Percentiles rank a stretch among this genome's conserved stretches.
These are phyloP conservation scores for Aspergillus nomiae DNA, from an alignment of 2,329 filamentous ascomycete genomes.

Conservation along the genomic window DNA sequence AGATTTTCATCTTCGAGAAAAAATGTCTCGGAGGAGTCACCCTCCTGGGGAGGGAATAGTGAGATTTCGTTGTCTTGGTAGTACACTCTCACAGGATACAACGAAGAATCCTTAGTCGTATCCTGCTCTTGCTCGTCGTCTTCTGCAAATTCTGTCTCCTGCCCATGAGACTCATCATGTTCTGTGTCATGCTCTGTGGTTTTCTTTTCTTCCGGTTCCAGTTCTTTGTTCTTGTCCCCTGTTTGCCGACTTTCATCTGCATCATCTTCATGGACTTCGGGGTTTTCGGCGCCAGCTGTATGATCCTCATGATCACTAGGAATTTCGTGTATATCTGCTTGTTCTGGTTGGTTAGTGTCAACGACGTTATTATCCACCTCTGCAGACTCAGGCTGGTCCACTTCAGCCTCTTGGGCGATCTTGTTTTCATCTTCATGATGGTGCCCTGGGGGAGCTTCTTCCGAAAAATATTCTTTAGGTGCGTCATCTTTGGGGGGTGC, in stretches of 20 bases:
- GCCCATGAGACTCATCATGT: slow-evolving; percentile 10
- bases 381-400: slow-evolving; percentile 4
- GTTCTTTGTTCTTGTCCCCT: slow-evolving; percentile 12
- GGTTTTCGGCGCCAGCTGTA: slow-evolving; percentile 1
- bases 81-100: slow-evolving; percentile 55
- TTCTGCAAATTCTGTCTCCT: slow-evolving; percentile 7
- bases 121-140: slow-evolving; percentile 12
- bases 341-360: slow-evolving; percentile 26
- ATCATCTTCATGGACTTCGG: slow-evolving; percentile 21
- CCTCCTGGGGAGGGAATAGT: slow-evolving; percentile 58
- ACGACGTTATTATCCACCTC: slow-evolving; percentile 12
- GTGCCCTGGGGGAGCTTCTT: slow-evolving; percentile 4
- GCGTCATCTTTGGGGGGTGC: background rate
- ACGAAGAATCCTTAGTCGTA: slow-evolving; percentile 13
- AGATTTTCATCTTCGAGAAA: slow-evolving; percentile 60
- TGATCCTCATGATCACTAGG: slow-evolving; percentile 9
- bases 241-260: slow-evolving; percentile 13
- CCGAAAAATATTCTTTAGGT: background rate
- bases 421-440: slow-evolving; percentile 11
- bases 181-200: slow-evolving; percentile 13
- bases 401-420: slow-evolving; percentile 10
- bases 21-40: slow-evolving; percentile 56
- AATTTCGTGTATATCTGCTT: slow-evolving; percentile 9
- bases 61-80: slow-evolving; percentile 60
- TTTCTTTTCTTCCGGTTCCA: slow-evolving; percentile 6